Conservation (phyloP, 2,329 filamentous ascomycete genomes). For the Fusarium goolgardi region DNA sequence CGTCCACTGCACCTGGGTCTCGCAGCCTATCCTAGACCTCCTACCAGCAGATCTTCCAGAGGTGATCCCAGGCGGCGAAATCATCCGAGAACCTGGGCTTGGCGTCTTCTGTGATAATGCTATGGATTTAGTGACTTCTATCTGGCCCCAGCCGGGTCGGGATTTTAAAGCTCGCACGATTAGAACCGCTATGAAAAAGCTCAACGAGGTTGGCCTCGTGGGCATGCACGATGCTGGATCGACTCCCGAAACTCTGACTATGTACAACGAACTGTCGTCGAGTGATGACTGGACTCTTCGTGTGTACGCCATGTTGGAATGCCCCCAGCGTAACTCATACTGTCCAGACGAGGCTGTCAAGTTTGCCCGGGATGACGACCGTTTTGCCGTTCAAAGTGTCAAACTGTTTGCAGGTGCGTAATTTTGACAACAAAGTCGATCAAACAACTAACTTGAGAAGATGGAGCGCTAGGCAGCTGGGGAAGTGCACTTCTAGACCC, state of each 20-base stretch:
- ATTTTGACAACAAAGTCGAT: too few species aligned
- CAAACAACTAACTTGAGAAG: constrained; percentile 51
- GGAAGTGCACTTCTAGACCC: constrained; percentile 78
- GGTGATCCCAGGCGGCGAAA: constrained; percentile 71
- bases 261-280: constrained; percentile 65
- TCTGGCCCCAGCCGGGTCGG: constrained; percentile 67
- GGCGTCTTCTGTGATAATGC: constrained; percentile 81
- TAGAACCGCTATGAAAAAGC: constrained; percentile 68
- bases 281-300: constrained; percentile 67
- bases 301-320: constrained; percentile 77
- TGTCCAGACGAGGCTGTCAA: constrained; percentile 64
- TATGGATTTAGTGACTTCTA: constrained; percentile 68
- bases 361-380: constrained; percentile 58
- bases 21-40: constrained; percentile 69
- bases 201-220: constrained; percentile 74
- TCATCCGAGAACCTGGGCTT: constrained; percentile 68
- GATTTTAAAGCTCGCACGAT: constrained; percentile 67
- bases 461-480: constrained; percentile 78
- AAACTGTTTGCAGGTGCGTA: constrained; percentile 74
- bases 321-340: constrained; percentile 71
- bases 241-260: constrained; percentile 62
- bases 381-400: constrained; percentile 70
- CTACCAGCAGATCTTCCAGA: constrained; percentile 65
- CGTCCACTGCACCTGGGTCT: constrained; percentile 77
- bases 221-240: constrained; percentile 77